Base-by-base conservation (phyloP, 331 rosid species). In the Rosa hybrid region DNA sequence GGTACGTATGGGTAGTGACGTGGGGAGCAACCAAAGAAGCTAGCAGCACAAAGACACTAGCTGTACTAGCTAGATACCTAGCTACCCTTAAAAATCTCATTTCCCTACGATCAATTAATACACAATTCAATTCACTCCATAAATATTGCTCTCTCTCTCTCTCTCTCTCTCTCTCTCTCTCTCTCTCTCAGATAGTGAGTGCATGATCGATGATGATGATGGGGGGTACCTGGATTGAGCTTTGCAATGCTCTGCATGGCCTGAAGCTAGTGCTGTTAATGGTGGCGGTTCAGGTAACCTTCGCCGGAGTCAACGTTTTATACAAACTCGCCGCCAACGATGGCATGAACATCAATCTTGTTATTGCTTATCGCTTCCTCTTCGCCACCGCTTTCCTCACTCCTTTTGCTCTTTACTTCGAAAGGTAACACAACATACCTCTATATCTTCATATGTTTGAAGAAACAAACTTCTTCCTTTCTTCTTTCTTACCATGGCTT, bases 361-460 rank as follows among this genome's bases (percentile, higher is more conserved):
- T 86, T 13, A 72, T 88, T 30, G 98, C 98, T 3, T 94, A 91
- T 39, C 97, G 97, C 60, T 86, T 85, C 21, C 0, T 90, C 2
- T 92, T 94, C 38, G 90, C 91, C 13, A 86, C 98, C 0, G 83
- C 79, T 62, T 92, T 94, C 80, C 77, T 91, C 0, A 82, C 83
- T 75, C 97, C 97, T 4, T 74, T 90, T n/a, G 92, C 97, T 76
- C 69, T 88, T 73, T 23, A 90, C 71, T 0, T 92, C 7, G 92
- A 90, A 86, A 88, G 97, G 98, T 89, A 25, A 14, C 54, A 3
- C 39, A 3, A 34, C 4, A 34, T 34, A 3, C 39, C 4, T 34
- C 39, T 34, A 34, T 34, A 54, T 54, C 23, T 54, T 17, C 60
- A 17, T 54, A 18, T 2, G 21, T 54, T 17, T 2, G n/a, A 54